Evolutionary conservation across 768 basidiomycete genomes (phyloP).

Genomic region (Mycena crocata): DNA sequence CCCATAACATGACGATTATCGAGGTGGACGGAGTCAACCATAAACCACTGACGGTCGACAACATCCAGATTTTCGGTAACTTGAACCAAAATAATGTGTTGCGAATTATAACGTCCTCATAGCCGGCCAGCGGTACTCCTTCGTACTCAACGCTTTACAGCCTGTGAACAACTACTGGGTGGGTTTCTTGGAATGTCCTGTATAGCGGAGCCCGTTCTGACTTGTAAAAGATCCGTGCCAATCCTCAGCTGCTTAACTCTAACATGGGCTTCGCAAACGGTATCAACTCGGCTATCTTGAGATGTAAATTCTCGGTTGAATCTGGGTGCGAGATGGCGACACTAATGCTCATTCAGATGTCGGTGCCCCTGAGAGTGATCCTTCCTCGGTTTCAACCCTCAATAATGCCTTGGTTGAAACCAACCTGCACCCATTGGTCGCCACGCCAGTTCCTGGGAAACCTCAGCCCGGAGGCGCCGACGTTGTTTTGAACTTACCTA

Average conservation of each 20-base stretch:
- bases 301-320: too few relatives aligned
- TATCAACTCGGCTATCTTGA: constrained; percentile 52
- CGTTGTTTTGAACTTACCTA: constrained; percentile 35
- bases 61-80: constrained; percentile 23
- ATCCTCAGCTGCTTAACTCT: too few relatives aligned
- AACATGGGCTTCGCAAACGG: constrained; percentile 42
- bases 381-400: constrained; percentile 27
- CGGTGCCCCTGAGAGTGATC: constrained; percentile 47
- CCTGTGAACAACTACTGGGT: constrained; percentile 59
- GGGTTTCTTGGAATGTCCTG: constrained; percentile 43
- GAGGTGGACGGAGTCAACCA: constrained; percentile 47
- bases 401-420: constrained; percentile 43
- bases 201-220: constrained; percentile 35
- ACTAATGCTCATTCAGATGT: too few relatives aligned
- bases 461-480: constrained; percentile 42
- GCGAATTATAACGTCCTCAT: too few relatives aligned
- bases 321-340: too few relatives aligned
- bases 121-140: constrained; percentile 53
- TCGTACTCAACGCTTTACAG: constrained; percentile 53
- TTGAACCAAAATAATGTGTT: too few relatives aligned
- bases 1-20: constrained; percentile 48
- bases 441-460: constrained; percentile 36
- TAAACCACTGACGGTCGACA: constrained; percentile 37
- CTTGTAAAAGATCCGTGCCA: too few relatives aligned
- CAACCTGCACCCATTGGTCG: constrained; percentile 33